Base-by-base conservation (phyloP, 768 basidiomycete genomes). In the Boletus fagicola region DNA sequence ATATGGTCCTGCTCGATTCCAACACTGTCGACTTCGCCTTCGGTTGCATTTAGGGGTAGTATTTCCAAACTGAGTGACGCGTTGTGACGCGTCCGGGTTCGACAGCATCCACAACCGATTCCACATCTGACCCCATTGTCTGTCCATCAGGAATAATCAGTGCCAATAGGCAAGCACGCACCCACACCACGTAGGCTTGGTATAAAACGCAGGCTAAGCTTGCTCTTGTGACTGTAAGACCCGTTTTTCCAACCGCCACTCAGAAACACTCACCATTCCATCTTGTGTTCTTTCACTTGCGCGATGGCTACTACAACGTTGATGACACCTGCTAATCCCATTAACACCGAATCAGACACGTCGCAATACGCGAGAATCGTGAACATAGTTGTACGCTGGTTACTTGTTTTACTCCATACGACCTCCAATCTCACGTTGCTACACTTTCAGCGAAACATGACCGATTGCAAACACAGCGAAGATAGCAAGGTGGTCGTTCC, bases 381-480 rank as follows among this genome's bases (percentile, higher is more conserved):
- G 5, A 56, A 47, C 8, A 42, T 49, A 3, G 26, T 49, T 8
- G 49, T 51, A 42, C 9, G 55, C 48, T 18, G 28, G 16, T 33
- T 15, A 7, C 18, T 43, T 24, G 28, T 39, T 40, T 2, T 9
- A 18, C 44, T 51, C 31, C 31, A 40, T 8, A 10, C 3, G 5
- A 10, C 7, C 33, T 30, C 24, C 15, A 22, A 45, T n/a, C 43
- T 51, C 26, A 51, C 51, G 2, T 51, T 9, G 15, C 9, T 30
- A 30, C 30, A 30, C 30, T 1, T n/a, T 24, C 35, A 56, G 55
- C 50, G 58, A 22, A 60, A 56, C 39, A 56, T 43, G 44, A 18
- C 4, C 5, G 40, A 12, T 26, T 18, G 20, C 13, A 51, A 36
- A 30, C 15, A 16, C n/a, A 20, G 13, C 13, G 24, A 40, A 11